Base-by-base conservation (phyloP, 306 rosid species). In the Glycine latifolia region DNA sequence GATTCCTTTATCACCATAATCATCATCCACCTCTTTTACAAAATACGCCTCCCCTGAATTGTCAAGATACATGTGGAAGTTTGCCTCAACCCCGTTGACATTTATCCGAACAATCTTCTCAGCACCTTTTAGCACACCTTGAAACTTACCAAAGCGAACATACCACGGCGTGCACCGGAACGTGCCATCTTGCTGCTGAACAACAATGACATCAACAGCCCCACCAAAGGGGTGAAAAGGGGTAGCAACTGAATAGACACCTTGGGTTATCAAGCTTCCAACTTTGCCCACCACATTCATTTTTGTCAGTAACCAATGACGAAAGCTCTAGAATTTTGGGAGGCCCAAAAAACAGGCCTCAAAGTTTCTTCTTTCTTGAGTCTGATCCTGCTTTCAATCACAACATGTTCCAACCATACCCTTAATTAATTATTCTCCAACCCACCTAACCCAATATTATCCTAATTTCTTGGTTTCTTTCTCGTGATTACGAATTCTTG, bases 161-260 rank as follows among this genome's bases (percentile, higher is more conserved):
- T 95, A 93, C 99, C 99, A 95, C 9, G 99, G 99, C 0, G 97
- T 91, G 79, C 95, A 90, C 35, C 95, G 86, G 73, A 95, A 95
- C 1, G 95, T 90, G 67, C 95, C 99, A 87, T 95, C 99, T 81
- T 83, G 95, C 89, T 95, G 99, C 86, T 85, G 91, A 88, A 95
- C 99, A 70, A 91, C 97, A 84, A 95, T 93, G 79, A 90, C 93
- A 84, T 95, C 99, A 68, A 95, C 95, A 60, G 99, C 99, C 80
- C 99, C 99, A 56, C 99, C 99, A 54, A 95, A 95, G 10, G 99
- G 99, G 54, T 95, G 99, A 87, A 95, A 95, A 54, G 99, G 99
- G 7, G 95, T 93, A 58, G 97, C 97, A 86, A 95, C 97, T 41
- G 98, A 89, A 79, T 94, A 94, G 78, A 94, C 98, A 54, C 98